A percentile compares a stretch with the other conserved stretches of the same genome.
Evolutionary conservation across 768 basidiomycete species (phyloP).

Genomic region (Dioszegia aurantiaca): DNA sequence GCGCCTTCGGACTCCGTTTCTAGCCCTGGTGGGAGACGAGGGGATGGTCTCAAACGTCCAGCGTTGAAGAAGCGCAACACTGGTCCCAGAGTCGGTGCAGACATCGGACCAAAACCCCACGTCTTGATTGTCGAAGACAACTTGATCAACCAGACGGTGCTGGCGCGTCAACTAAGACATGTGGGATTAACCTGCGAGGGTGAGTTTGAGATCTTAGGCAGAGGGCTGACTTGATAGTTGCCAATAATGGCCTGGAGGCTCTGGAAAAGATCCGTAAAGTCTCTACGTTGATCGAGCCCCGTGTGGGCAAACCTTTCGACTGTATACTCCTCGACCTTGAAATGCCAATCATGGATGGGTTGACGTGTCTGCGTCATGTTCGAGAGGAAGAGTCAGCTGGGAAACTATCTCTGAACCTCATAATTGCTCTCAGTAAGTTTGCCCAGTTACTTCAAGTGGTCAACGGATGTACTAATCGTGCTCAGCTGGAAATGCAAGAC

Average conservation of each 20-base stretch:
- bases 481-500: constrained; percentile 48
- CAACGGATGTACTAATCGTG: neutral
- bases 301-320: constrained; percentile 36
- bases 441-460: neutral
- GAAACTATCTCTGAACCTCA: constrained; percentile 25
- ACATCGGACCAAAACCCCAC: constrained; percentile 25
- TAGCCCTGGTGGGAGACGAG: neutral
- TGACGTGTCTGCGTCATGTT: constrained; percentile 44
- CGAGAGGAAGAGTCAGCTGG: constrained; percentile 42
- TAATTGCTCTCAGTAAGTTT: constrained; percentile 46
- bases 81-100: neutral
- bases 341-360: constrained; percentile 52
- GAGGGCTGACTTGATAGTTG: constrained; percentile 25
- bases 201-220: constrained; percentile 16
- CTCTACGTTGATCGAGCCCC: constrained; percentile 10
- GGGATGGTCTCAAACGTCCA: constrained; percentile 3
- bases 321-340: constrained; percentile 46
- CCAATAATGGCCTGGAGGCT: constrained; percentile 46
- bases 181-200: constrained; percentile 46
- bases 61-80: constrained; percentile 20
- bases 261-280: constrained; percentile 42
- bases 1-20: neutral
- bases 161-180: constrained; percentile 42
- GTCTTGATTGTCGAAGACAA: constrained; percentile 48
- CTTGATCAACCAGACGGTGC: constrained; percentile 49